Conservation (phyloP, 768 basidiomycete genomes). For the Myochromella boudieri region DNA sequence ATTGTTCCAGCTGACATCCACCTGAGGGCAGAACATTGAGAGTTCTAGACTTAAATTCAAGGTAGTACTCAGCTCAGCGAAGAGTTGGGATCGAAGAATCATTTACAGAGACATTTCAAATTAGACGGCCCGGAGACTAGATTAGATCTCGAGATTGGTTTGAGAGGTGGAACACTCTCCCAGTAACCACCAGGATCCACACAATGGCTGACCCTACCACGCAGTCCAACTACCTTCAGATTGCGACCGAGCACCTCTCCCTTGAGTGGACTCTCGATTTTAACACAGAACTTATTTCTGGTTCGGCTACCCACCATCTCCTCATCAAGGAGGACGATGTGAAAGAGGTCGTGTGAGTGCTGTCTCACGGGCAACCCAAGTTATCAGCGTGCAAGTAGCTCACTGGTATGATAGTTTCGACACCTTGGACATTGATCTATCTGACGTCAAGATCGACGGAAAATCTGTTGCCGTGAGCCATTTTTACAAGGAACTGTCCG, state of each 20-base stretch:
- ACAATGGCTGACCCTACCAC: constrained; percentile 59
- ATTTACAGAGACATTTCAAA: too few species aligned
- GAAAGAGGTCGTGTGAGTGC: constrained; percentile 57
- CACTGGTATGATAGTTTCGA: constrained; percentile 55
- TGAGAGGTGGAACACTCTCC: too few species aligned
- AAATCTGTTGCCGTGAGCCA: constrained; percentile 43
- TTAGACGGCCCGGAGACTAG: too few species aligned
- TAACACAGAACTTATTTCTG: constrained; percentile 32
- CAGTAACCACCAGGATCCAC: too few species aligned
- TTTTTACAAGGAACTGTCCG: background rate
- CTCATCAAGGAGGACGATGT: constrained; percentile 52
- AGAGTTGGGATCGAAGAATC: too few species aligned
- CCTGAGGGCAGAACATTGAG: too few species aligned
- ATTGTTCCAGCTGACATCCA: too few species aligned
- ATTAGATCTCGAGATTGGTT: too few species aligned
- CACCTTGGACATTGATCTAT: constrained; percentile 66
- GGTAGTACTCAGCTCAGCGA: too few species aligned
- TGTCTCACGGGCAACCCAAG: background rate
- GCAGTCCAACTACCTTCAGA: constrained; percentile 75
- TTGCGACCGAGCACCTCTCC: constrained; percentile 64
- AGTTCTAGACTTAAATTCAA: too few species aligned
- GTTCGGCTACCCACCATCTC: constrained; percentile 65
- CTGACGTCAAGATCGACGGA: constrained; percentile 52
- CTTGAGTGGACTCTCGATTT: constrained; percentile 86
- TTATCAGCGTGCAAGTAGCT: background rate